Evolutionary conservation across 2,329 filamentous ascomycete genomes (phyloP), one percentile per base, ranked within the genome.

Genomic region (Pseudogymnoascus sp.): DNA sequence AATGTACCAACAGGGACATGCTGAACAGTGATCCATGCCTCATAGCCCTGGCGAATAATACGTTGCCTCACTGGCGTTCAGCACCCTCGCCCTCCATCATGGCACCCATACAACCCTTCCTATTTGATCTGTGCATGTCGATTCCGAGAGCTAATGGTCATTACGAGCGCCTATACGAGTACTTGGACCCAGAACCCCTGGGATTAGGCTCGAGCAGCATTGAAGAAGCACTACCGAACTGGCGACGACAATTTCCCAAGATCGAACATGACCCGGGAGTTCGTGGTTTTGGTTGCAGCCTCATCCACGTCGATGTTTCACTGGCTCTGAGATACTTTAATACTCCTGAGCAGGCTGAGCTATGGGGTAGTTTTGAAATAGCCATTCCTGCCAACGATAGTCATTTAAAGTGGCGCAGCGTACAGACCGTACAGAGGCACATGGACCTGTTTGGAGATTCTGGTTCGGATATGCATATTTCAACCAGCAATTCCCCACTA

Each of bases 1-100:
- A 83, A 71, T 82, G 80, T 68, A 80, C 84, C 64, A 78, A 78
- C 69, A 61, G 80, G 79, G 69, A 78, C 73, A 86, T 83, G 6
- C 84, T 87, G 77, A 87, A 87, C 74, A 81, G 83, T 63, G 85
- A 88, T 71, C 79, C 83, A 3, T 83, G 86, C n/a, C 75, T 88
- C 64, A 81, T 79, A 62, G 84, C 85, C 7, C 77, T 88, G 35
- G 80, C 84, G 7, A 79, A 86, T 9, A 55, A 67, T 79, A 79
- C 21, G 77, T 80, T 29, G 76, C 85, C 39, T 83, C 83, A 82
- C 82, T 86, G 15, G 77, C 76, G 15, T 77, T 82, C 51, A 81
- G 85, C 71, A 77, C 78, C 15, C 75, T 79, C 48, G 81, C 10
- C 29, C 21, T 6, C 25, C 84, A 27, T 77, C 15, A 15, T 55